These are phyloP conservation scores for Capsella bursapastoris DNA, from an alignment of 345 rosid genomes.

Conservation along the genomic window DNA sequence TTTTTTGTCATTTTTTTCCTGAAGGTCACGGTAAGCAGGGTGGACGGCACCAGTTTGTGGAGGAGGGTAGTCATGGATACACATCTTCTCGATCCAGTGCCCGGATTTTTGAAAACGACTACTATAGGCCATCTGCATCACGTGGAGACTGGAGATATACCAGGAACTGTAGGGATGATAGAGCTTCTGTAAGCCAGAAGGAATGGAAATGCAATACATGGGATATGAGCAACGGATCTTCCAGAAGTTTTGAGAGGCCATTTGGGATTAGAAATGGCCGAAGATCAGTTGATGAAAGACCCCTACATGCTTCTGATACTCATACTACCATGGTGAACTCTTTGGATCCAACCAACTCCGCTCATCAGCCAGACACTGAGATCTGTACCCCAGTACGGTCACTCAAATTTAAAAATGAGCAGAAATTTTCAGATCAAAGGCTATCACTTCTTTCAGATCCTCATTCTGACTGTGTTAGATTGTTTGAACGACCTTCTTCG, in stretches of 20 bases:
- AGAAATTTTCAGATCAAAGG: slow-evolving; percentile 40
- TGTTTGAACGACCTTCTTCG: slow-evolving; percentile 40
- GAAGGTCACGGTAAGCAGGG: slow-evolving; percentile 96
- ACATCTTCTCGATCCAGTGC: slow-evolving; percentile 58
- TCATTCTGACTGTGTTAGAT: slow-evolving; percentile 36
- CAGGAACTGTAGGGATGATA: slow-evolving; percentile 65
- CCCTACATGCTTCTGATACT: slow-evolving; percentile 49
- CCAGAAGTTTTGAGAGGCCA: slow-evolving; percentile 57
- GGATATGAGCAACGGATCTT: slow-evolving; percentile 71
- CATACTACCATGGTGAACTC: slow-evolving; percentile 54
- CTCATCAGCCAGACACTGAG: slow-evolving; percentile 32
- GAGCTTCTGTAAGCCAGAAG: slow-evolving; percentile 68
- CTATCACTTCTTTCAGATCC: slow-evolving; percentile 31
- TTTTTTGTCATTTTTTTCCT: slow-evolving; percentile 48
- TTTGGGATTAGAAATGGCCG: slow-evolving; percentile 57
- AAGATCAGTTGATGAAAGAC: slow-evolving; percentile 66
- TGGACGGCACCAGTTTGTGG: slow-evolving; percentile 67
- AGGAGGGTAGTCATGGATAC: slow-evolving; percentile 71
- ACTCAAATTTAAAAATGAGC: slow-evolving; percentile 34
- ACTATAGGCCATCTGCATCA: slow-evolving; percentile 51
- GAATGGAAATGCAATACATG: slow-evolving; percentile 76
- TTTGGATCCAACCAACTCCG: slow-evolving; percentile 52
- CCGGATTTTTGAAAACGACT: slow-evolving; percentile 68
- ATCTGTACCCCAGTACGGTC: slow-evolving; percentile 34
- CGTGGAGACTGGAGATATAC: slow-evolving; percentile 76